Evolutionary conservation across 2,329 filamentous ascomycete species (phyloP).

Genomic region (Clarireedia paspali): DNA sequence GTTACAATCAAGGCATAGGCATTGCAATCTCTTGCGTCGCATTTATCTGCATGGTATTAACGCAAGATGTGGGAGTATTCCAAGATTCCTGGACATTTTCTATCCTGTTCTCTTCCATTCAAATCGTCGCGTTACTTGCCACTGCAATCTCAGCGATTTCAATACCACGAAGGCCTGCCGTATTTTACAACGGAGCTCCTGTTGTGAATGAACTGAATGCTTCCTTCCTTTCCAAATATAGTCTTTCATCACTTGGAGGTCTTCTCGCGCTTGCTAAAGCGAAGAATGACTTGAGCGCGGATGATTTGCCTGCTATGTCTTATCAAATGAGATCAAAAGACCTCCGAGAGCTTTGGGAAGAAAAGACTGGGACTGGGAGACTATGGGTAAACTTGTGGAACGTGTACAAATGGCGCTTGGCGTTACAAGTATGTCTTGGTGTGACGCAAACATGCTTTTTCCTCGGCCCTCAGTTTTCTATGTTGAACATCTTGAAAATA

Average conservation of each 20-base stretch:
- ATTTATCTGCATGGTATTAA: neutral
- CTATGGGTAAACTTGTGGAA: slow-evolving; percentile 35
- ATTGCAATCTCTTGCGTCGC: slow-evolving; percentile 1
- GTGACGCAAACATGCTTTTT: slow-evolving; percentile 13
- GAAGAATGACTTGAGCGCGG: slow-evolving; percentile 51
- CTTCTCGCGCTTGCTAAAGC: slow-evolving; percentile 47
- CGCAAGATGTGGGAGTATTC: slow-evolving; percentile 22
- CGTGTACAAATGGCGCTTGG: slow-evolving; percentile 41
- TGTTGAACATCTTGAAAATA: slow-evolving; percentile 17
- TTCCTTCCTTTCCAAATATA: slow-evolving; percentile 52
- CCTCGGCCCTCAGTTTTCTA: slow-evolving; percentile 15
- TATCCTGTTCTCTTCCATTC: slow-evolving; percentile 22
- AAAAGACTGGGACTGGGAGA: neutral
- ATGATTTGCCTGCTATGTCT: slow-evolving; percentile 53
- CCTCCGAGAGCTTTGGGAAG: slow-evolving; percentile 40
- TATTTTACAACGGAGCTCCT: slow-evolving; percentile 47
- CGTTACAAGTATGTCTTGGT: slow-evolving; percentile 14
- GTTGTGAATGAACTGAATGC: slow-evolving; percentile 56
- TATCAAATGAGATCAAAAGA: slow-evolving; percentile 43
- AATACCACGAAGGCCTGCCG: slow-evolving; percentile 59
- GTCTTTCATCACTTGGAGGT: slow-evolving; percentile 52
- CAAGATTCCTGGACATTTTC: slow-evolving; percentile 14
- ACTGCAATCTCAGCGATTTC: slow-evolving; percentile 44
- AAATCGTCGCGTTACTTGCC: slow-evolving; percentile 36
- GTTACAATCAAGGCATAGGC: slow-evolving; percentile 5